Conservation (phyloP, 202 grass and related monocot species). For the Setaria viridis region DNA sequence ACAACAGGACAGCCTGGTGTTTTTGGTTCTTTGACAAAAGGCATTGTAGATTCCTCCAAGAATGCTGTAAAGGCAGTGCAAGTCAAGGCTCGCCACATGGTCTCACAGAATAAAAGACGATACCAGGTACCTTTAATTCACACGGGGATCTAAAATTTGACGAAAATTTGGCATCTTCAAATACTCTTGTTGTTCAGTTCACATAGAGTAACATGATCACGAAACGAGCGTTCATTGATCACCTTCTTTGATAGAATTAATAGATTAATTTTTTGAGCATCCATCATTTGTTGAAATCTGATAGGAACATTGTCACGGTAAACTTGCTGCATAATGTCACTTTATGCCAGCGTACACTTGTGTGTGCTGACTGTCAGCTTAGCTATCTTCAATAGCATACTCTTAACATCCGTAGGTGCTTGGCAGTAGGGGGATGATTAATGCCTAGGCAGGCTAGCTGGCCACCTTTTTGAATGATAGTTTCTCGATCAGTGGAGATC, state of each 20-base stretch:
- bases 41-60: conserved; percentile 89
- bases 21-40: conserved; percentile 86
- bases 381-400: not conserved
- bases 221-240: not conserved
- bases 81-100: conserved; percentile 96
- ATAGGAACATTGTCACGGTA: conserved; percentile 25
- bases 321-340: conserved; percentile 6
- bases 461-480: not conserved
- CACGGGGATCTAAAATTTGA: conserved; percentile 7
- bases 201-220: conserved; percentile 21
- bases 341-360: not conserved
- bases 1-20: conserved; percentile 71
- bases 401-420: not conserved
- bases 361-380: conserved; percentile 22
- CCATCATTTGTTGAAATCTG: conserved; percentile 24
- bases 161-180: conserved; percentile 17
- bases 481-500: conserved; percentile 23
- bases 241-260: conserved; percentile 23
- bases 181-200: not conserved
- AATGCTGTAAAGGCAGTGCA: conserved; percentile 98
- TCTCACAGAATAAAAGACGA: conserved; percentile 97
- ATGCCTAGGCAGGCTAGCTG: not conserved
- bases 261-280: not conserved
- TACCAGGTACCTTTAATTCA: conserved; percentile 71
- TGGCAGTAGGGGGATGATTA: not conserved